Conservation (phyloP, 371 early-diverging fungal species). For the Furculomyces boomerangus region DNA sequence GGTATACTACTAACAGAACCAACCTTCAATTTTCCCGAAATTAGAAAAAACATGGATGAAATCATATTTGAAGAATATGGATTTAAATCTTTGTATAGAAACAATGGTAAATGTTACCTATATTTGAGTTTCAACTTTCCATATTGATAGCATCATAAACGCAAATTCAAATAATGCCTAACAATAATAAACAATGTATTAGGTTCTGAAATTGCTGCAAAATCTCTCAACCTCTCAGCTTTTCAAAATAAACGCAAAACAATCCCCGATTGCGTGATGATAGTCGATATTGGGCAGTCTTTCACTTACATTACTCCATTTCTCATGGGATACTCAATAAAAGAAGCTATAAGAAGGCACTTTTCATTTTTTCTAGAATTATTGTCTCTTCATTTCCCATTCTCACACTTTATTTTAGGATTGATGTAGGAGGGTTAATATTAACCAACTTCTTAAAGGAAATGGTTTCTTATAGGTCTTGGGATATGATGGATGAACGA, state of each 20-base stretch:
- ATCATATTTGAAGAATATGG: slow-evolving; percentile 71
- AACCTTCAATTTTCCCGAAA: slow-evolving; percentile 49
- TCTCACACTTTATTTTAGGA: slow-evolving; percentile 17
- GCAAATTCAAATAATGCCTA: too few relatives aligned
- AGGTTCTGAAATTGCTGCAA: neutral
- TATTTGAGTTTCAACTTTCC: too few relatives aligned
- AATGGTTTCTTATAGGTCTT: slow-evolving; percentile 65
- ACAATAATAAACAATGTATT: too few relatives aligned
- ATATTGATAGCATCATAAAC: too few relatives aligned
- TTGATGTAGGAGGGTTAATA: slow-evolving; percentile 70
- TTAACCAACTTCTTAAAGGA: slow-evolving; percentile 79
- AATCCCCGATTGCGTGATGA: slow-evolving; percentile 35
- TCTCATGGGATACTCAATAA: slow-evolving; percentile 30
- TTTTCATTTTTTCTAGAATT: neutral
- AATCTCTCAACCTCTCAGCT: neutral
- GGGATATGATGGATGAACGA: slow-evolving; percentile 88
- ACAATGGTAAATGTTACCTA: slow-evolving; percentile 25
- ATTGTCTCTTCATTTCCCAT: neutral
- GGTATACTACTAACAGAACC: slow-evolving; percentile 61
- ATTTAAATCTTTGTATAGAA: slow-evolving; percentile 40
- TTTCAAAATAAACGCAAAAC: too few relatives aligned
- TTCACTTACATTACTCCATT: slow-evolving; percentile 68
- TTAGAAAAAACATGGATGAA: slow-evolving; percentile 57
- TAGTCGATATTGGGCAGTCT: slow-evolving; percentile 70
- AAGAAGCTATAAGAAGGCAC: slow-evolving; percentile 31